Evolutionary conservation across 2,329 filamentous ascomycete genomes (phyloP).

Genomic region (Aspergillus piperis): DNA sequence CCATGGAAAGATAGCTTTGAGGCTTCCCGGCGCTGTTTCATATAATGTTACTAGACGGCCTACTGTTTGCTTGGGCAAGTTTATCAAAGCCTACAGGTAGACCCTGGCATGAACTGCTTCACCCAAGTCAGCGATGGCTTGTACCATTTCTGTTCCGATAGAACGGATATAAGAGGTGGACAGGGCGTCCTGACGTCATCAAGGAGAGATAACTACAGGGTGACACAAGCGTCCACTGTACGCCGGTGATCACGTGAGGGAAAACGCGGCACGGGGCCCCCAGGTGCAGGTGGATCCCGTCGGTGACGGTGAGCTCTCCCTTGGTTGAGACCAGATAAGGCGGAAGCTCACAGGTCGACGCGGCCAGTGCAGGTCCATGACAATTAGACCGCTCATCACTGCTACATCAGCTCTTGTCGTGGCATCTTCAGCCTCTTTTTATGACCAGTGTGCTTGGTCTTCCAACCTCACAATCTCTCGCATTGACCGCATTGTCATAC

Average conservation of each 20-base stretch:
- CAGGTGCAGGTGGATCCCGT: conserved; percentile 15
- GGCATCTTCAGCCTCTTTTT: not conserved
- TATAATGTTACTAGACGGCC: not conserved
- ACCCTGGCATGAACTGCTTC: not conserved
- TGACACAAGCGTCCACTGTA: not conserved
- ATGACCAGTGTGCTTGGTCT: not conserved
- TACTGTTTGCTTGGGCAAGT: not conserved
- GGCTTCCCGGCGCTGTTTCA: not conserved
- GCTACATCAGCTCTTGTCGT: not conserved
- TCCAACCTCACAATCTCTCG: not conserved
- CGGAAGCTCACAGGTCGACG: not conserved
- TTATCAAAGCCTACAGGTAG: not conserved
- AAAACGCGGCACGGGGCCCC: conserved; percentile 17
- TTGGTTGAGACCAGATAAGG: conserved; percentile 12
- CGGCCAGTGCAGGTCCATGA: not conserved
- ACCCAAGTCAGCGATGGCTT: too few species aligned
- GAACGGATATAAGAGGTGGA: too few species aligned
- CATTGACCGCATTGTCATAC: not conserved
- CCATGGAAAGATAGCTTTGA: not conserved
- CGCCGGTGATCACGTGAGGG: conserved; percentile 14
- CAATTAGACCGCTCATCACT: not conserved
- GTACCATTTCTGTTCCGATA: too few species aligned
- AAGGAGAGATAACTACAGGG: not conserved
- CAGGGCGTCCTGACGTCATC: conserved; percentile 15
- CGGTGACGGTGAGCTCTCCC: conserved; percentile 11